phyloP scores from a whole-genome alignment of 345 rosid genomes.

The Rhodomyrtus tomentosa region DNA sequence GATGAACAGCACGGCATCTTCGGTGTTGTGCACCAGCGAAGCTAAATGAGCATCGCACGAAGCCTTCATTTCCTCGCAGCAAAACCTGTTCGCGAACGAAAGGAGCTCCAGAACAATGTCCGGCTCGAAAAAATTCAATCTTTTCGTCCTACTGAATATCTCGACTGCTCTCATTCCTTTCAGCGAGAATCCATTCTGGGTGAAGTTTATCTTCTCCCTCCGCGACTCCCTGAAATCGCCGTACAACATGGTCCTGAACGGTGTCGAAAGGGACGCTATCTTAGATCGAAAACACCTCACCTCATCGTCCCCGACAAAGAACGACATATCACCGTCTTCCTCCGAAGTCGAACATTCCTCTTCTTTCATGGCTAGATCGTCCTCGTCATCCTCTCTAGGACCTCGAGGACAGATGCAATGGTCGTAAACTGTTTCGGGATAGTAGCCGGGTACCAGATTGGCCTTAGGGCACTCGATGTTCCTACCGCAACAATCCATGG shows the following conservation, averaged over 20 bases:
- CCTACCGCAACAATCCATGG: constrained; percentile 82
- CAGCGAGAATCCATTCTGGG: constrained; percentile 52
- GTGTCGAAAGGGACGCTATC: constrained; percentile 61
- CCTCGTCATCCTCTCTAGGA: constrained; percentile 17
- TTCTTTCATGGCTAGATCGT: constrained; percentile 10
- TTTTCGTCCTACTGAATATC: constrained; percentile 57
- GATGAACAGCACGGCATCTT: constrained; percentile 52
- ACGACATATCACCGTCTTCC: constrained; percentile 59
- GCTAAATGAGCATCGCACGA: constrained; percentile 72
- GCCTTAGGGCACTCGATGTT: constrained; percentile 83
- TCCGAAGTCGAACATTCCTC: constrained; percentile 67
- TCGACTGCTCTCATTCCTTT: constrained; percentile 70
- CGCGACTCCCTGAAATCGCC: constrained; percentile 64
- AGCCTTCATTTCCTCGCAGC: constrained; percentile 76
- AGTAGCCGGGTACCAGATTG: constrained; percentile 57
- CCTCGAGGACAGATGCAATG: constrained; percentile 47
- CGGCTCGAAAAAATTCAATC: constrained; percentile 32
- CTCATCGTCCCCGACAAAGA: constrained; percentile 70
- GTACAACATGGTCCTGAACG: constrained; percentile 67
- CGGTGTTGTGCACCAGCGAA: constrained; percentile 38
- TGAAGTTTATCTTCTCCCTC: constrained; percentile 59
- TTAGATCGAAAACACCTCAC: constrained; percentile 58
- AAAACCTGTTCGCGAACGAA: constrained; percentile 66
- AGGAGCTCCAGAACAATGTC: constrained; percentile 61
- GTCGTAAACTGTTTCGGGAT: constrained; percentile 58